Percentiles rank a stretch among this genome's conserved stretches.
phyloP scores from a whole-genome alignment of 306 rosid genomes.

The Medicago lupulina region DNA sequence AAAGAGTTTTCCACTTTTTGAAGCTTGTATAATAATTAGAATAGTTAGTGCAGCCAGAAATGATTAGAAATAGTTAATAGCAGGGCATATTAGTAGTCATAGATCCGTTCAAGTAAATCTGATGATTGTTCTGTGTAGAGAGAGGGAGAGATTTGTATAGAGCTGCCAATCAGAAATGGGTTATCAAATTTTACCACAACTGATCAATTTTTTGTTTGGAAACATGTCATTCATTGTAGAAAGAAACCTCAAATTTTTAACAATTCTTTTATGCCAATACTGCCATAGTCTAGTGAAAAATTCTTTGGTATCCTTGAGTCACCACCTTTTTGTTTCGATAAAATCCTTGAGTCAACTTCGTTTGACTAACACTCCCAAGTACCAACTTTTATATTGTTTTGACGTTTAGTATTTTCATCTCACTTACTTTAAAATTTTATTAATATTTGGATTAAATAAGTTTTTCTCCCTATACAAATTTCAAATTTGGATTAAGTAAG shows the following conservation, averaged over 20 bases:
- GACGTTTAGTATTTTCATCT: no score
- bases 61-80: slow-evolving; percentile 36
- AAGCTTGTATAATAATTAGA: slow-evolving; percentile 47
- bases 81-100: slow-evolving; percentile 43
- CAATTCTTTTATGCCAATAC: background rate
- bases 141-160: slow-evolving; percentile 52
- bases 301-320: background rate
- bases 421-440: no score
- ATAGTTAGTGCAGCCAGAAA: slow-evolving; percentile 36
- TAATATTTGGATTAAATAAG: no score
- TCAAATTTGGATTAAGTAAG: no score
- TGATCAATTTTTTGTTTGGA: slow-evolving; percentile 34
- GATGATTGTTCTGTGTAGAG: slow-evolving; percentile 34
- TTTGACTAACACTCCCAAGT: no score
- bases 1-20: slow-evolving; percentile 37
- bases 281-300: background rate
- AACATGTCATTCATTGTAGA: slow-evolving; percentile 31
- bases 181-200: slow-evolving; percentile 22
- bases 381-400: no score
- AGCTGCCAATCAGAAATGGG: slow-evolving; percentile 41
- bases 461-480: no score
- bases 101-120: slow-evolving; percentile 34
- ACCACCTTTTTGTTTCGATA: no score
- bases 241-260: background rate
- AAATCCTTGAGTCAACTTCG: no score